phyloP scores from a whole-genome alignment of 2,329 filamentous ascomycete species.

The Epichloe bromicola region DNA sequence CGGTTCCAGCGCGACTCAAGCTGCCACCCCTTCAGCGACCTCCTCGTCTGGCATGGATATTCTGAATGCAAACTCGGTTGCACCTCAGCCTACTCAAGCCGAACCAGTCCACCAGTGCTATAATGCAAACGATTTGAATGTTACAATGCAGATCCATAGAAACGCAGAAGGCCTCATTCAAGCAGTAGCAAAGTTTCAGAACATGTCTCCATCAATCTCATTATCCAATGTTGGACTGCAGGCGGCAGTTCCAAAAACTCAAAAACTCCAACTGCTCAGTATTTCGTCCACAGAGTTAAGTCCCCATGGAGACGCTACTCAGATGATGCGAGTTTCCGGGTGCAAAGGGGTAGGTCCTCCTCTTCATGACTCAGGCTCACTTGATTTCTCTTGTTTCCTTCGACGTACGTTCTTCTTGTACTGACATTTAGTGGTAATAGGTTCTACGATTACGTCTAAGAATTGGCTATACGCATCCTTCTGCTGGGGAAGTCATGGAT shows the following conservation, averaged over 20 bases:
- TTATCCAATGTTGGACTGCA: conserved; percentile 74
- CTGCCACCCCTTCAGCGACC: conserved; percentile 20
- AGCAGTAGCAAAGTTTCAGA: conserved; percentile 72
- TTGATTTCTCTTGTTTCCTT: background rate
- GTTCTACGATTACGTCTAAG: conserved; percentile 74
- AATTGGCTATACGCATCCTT: conserved; percentile 64
- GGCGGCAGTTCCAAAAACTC: conserved; percentile 90
- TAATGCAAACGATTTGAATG: conserved; percentile 69
- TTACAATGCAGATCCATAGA: conserved; percentile 75
- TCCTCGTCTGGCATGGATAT: conserved; percentile 34
- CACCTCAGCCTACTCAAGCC: conserved; percentile 23
- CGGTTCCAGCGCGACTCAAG: conserved; percentile 30
- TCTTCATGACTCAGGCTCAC: background rate
- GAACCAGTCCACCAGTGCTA: conserved; percentile 60
- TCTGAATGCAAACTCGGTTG: conserved; percentile 37
- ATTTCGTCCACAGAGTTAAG: conserved; percentile 72
- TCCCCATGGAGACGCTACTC: conserved; percentile 70
- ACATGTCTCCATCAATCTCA: conserved; percentile 50
- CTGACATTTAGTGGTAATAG: conserved; percentile 31
- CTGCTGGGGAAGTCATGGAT: conserved; percentile 61
- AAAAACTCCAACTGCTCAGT: conserved; percentile 82
- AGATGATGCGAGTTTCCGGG: conserved; percentile 77
- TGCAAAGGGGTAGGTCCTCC: conserved; percentile 70
- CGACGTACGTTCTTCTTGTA: background rate
- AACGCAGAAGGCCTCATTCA: conserved; percentile 70